These are phyloP conservation scores for Ganoderma lucidum DNA, from an alignment of 1,284 basidiomycete genomes.

Conservation along the genomic window DNA sequence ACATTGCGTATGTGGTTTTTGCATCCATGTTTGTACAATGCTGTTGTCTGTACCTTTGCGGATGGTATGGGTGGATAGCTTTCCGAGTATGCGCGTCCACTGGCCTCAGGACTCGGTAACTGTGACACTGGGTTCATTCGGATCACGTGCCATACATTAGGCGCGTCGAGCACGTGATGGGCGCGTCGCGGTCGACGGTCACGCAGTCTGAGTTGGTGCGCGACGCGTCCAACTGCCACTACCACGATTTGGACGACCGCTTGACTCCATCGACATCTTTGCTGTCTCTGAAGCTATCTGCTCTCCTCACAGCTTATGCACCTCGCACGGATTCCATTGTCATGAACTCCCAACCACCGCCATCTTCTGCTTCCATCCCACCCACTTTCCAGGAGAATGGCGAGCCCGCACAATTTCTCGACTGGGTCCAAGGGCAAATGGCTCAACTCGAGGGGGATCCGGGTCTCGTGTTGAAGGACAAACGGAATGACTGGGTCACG, in stretches of 20 bases:
- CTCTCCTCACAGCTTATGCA: background rate
- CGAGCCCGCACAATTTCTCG: conserved; percentile 23
- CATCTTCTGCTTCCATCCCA: conserved; percentile 19
- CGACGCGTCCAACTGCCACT: background rate
- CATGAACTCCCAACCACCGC: conserved; percentile 28
- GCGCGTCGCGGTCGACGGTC: background rate
- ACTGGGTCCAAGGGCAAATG: conserved; percentile 26
- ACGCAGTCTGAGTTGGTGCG: background rate
- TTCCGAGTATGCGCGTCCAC: background rate
- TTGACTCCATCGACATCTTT: background rate
- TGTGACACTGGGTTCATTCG: too few relatives aligned
- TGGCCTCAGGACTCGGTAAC: too few relatives aligned
- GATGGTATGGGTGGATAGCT: background rate
- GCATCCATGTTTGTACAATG: background rate
- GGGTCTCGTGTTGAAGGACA: conserved; percentile 17
- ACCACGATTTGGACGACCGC: background rate
- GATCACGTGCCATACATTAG: background rate
- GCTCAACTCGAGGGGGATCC: conserved; percentile 13
- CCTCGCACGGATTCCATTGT: background rate
- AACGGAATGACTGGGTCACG: conserved; percentile 20
- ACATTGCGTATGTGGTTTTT: background rate
- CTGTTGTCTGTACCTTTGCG: background rate
- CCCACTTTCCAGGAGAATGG: conserved; percentile 31
- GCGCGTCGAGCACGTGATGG: background rate
- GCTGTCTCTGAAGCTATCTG: background rate